phyloP scores from a whole-genome alignment of 2,329 filamentous ascomycete genomes.

The Thielaviopsis populi region DNA sequence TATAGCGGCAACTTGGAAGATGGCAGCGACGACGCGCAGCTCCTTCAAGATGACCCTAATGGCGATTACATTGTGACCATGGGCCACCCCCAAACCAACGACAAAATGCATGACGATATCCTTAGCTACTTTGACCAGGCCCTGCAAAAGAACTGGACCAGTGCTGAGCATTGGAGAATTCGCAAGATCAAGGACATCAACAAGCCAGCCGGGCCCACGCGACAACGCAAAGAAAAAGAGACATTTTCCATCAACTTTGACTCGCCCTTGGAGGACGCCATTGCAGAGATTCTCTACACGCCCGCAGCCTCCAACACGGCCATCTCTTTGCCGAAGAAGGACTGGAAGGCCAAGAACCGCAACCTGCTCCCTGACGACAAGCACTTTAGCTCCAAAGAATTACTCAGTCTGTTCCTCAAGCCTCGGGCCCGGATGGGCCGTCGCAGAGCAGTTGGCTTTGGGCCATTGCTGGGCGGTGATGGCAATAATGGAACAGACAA shows the following conservation, averaged over 20 bases:
- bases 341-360: slow-evolving; percentile 86
- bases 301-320: slow-evolving; percentile 63
- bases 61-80: slow-evolving; percentile 70
- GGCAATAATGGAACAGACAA: slow-evolving; percentile 31
- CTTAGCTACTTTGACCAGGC: slow-evolving; percentile 97
- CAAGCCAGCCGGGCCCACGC: slow-evolving; percentile 46
- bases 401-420: slow-evolving; percentile 84
- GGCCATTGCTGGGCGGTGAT: slow-evolving; percentile 20
- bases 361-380: slow-evolving; percentile 95
- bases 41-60: slow-evolving; percentile 41
- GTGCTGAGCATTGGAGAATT: slow-evolving; percentile 98
- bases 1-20: slow-evolving; percentile 49
- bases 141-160: slow-evolving; percentile 91
- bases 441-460: slow-evolving; percentile 29
- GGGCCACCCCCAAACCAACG: slow-evolving; percentile 42
- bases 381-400: slow-evolving; percentile 87
- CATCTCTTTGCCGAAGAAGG: slow-evolving; percentile 79
- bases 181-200: slow-evolving; percentile 69
- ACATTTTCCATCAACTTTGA: slow-evolving; percentile 88
- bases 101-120: slow-evolving; percentile 73
- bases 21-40: slow-evolving; percentile 28
- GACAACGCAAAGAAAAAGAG: slow-evolving; percentile 83
- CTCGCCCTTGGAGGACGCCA: slow-evolving; percentile 52
- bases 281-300: slow-evolving; percentile 68
- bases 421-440: slow-evolving; percentile 73